Conservation (phyloP, 1,139 yeast species). For the Taiozyma sp. region DNA sequence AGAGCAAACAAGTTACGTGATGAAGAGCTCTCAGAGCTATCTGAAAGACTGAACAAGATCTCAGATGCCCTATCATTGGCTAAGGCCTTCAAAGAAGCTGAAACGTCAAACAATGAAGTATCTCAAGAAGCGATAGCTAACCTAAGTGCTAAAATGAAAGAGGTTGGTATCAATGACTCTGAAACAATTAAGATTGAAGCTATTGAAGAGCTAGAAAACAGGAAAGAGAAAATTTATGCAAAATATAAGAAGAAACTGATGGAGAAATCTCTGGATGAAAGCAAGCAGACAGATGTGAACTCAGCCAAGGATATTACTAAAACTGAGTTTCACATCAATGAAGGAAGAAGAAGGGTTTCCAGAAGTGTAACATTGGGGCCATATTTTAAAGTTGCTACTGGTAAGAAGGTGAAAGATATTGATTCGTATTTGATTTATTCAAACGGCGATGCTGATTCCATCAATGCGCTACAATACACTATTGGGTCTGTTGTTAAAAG, state of each 20-base stretch:
- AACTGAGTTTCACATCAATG: slow-evolving; percentile 9
- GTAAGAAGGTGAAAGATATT: slow-evolving; percentile 6
- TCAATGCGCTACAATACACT: slow-evolving; percentile 86
- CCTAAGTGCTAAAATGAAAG: slow-evolving; percentile 32
- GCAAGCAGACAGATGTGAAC: neutral
- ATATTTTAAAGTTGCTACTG: slow-evolving; percentile 10
- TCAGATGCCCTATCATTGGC: slow-evolving; percentile 58
- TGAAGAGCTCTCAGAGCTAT: slow-evolving; percentile 28
- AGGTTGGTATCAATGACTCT: slow-evolving; percentile 21
- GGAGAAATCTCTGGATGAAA: slow-evolving; percentile 12
- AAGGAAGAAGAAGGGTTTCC: slow-evolving; percentile 15
- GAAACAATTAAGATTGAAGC: slow-evolving; percentile 11
- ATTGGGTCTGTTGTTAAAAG: slow-evolving; percentile 83
- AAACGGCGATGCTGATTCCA: slow-evolving; percentile 51
- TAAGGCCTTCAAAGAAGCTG: slow-evolving; percentile 58
- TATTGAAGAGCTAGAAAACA: slow-evolving; percentile 15
- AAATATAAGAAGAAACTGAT: slow-evolving; percentile 17
- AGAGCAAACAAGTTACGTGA: neutral
- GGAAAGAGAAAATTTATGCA: slow-evolving; percentile 15
- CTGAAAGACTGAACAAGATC: slow-evolving; percentile 44
- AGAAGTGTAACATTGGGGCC: slow-evolving; percentile 18
- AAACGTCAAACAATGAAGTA: slow-evolving; percentile 39
- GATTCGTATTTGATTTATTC: slow-evolving; percentile 16
- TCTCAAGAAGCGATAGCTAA: slow-evolving; percentile 40
- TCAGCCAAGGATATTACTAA: slow-evolving; percentile 4